Conservation (phyloP, 129 eudicot genomes). For the Flaveria bidentis region DNA sequence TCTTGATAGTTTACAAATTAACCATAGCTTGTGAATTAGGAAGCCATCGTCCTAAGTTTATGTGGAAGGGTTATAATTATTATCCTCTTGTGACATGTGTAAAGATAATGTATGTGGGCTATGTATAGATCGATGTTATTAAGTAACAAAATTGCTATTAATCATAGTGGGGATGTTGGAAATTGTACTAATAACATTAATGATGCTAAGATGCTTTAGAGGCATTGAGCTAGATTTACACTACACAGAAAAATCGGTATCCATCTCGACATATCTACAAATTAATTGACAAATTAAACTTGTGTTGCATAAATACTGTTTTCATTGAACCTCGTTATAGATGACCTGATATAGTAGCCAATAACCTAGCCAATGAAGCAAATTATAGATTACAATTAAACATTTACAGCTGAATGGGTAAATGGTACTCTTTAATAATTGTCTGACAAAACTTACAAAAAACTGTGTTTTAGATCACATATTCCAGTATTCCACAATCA, state of each 20-base stretch:
- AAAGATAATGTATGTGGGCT: constrained; percentile 16
- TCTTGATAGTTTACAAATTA: not conserved
- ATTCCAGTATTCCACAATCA: not conserved
- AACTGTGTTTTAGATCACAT: not conserved
- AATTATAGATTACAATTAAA: not conserved
- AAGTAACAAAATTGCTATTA: constrained; percentile 8
- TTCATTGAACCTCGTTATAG: no score
- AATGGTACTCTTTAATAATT: not conserved
- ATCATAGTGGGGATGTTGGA: constrained; percentile 2
- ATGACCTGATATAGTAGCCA: no score
- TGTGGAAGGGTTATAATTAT: not conserved
- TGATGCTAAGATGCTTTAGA: constrained; percentile 3
- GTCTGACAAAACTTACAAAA: not conserved
- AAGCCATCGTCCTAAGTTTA: not conserved
- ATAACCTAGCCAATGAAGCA: no score
- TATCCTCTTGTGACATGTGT: constrained; percentile 9
- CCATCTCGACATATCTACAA: not conserved
- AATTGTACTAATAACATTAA: constrained; percentile 10
- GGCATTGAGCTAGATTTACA: not conserved
- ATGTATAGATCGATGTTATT: constrained; percentile 17
- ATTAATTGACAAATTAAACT: no score
- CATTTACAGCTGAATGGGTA: not conserved
- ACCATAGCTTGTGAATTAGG: not conserved
- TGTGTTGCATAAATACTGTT: no score
- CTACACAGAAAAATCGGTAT: not conserved